phyloP scores from a whole-genome alignment of 371 early-diverging fungal species.

The Mucor ambiguus region DNA sequence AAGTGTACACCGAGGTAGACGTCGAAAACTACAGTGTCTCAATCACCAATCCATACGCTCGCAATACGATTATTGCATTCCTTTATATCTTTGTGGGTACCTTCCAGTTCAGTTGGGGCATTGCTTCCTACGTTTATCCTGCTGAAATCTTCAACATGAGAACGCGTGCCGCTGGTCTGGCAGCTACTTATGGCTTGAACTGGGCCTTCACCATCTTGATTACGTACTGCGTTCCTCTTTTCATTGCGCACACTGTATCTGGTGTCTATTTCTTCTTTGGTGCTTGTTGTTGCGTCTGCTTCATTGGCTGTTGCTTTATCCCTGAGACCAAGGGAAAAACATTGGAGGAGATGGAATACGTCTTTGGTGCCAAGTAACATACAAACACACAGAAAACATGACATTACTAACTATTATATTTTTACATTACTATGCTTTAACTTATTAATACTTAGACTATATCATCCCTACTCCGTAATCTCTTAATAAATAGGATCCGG shows the following conservation, averaged over 20 bases:
- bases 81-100: constrained; percentile 46
- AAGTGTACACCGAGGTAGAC: constrained; percentile 29
- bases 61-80: constrained; percentile 43
- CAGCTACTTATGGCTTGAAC: constrained; percentile 60
- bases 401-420: not conserved
- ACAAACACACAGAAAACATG: not conserved
- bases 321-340: constrained; percentile 60
- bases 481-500: constrained; percentile 16
- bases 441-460: not conserved
- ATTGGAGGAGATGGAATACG: constrained; percentile 56
- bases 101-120: constrained; percentile 60
- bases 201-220: constrained; percentile 59
- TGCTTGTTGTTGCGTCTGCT: constrained; percentile 35
- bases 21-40: constrained; percentile 25
- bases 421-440: not conserved
- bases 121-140: constrained; percentile 65
- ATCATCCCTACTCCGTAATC: not conserved
- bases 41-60: constrained; percentile 32
- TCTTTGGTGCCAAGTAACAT: constrained; percentile 17
- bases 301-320: constrained; percentile 53
- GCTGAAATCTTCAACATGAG: constrained; percentile 62
- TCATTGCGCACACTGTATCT: constrained; percentile 57
- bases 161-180: constrained; percentile 46
- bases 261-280: constrained; percentile 64
- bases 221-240: constrained; percentile 43